Evolutionary conservation across 2,329 filamentous ascomycete species (phyloP).

Genomic region (Colletotrichum scovillei): DNA sequence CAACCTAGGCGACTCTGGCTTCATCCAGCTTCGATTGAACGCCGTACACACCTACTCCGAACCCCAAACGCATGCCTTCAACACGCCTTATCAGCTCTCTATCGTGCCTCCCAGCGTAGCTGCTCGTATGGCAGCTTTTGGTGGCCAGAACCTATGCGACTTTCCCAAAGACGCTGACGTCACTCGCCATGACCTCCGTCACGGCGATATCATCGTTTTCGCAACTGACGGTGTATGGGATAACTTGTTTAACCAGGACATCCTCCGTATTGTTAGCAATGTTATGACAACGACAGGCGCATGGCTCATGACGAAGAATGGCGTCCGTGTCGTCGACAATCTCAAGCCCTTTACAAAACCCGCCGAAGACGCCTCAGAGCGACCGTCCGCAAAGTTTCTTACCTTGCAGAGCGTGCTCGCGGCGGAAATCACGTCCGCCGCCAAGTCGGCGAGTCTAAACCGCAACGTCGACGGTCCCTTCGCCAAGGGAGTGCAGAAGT

Average conservation of each 20-base stretch:
- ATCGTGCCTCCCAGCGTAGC: constrained; percentile 85
- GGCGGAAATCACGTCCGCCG: constrained; percentile 80
- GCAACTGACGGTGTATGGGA: constrained; percentile 97
- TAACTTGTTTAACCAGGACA: constrained; percentile 92
- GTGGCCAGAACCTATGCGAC: constrained; percentile 84
- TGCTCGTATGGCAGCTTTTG: constrained; percentile 84
- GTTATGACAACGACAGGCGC: constrained; percentile 80
- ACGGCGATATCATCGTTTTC: constrained; percentile 94
- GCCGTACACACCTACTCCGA: constrained; percentile 85
- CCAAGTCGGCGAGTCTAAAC: constrained; percentile 87
- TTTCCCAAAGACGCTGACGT: constrained; percentile 86
- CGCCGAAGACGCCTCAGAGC: constrained; percentile 45
- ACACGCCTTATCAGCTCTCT: constrained; percentile 95
- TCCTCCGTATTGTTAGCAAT: constrained; percentile 81
- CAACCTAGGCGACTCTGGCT: constrained; percentile 96
- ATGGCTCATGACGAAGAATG: constrained; percentile 73
- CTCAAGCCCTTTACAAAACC: constrained; percentile 64
- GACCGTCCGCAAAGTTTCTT: constrained; percentile 36
- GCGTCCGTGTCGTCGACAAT: constrained; percentile 71
- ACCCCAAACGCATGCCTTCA: constrained; percentile 96
- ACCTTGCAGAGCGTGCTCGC: constrained; percentile 85
- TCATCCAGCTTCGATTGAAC: constrained; percentile 86
- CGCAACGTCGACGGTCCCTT: constrained; percentile 89
- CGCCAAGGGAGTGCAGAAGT: constrained; percentile 90
- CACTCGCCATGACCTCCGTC: constrained; percentile 79